Base-by-base conservation (phyloP, 164 flowering plant species). In the Nymphaea colorata region DNA sequence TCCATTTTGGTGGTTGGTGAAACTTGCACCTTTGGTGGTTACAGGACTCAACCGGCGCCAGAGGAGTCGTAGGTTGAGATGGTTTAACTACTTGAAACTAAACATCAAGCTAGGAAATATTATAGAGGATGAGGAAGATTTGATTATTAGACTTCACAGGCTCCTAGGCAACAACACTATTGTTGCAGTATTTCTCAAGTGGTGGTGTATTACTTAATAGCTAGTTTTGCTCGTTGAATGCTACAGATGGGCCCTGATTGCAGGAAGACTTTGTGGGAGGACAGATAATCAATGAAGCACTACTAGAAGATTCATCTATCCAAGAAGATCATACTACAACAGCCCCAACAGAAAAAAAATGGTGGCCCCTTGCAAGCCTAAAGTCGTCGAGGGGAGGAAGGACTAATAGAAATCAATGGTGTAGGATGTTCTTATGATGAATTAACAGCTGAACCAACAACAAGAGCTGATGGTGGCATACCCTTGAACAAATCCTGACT, bases 131-230 rank as follows among this genome's bases (percentile, higher is more conserved):
- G 74, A 72, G 59, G 64, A 66, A 5, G 74, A 72, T 64, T 66
- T 72, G 43, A 72, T 72, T 5, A 63, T 67, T 57, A 55, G 70
- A 59, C 69, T 72, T 65, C 74, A 72, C 55, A 64, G 62, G 64
- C 74, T 72, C 57, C 57, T 72, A 6, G 74, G 74, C 43, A 72
- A 72, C 69, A 72, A 55, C 11, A 59, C 43, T 42, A 36, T 1
- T 15, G 4, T 43, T 17, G 8, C 10, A 7, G n/a, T n/a, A n/a
- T 51, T n/a, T n/a, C n/a, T n/a, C n/a, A n/a, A n/a, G n/a, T n/a
- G n/a, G n/a, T n/a, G n/a, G n/a, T 10, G 3, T 12, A n/a, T n/a
- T 61, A 4, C 5, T 42, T 10, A 16, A 3, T 14, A 4, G n/a
- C 41, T 41, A 7, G 55, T 14, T 14, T 7, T 7, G 12, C 12